Base-by-base conservation (phyloP, 805 yeast species). In the Lipomyces yamadae region DNA sequence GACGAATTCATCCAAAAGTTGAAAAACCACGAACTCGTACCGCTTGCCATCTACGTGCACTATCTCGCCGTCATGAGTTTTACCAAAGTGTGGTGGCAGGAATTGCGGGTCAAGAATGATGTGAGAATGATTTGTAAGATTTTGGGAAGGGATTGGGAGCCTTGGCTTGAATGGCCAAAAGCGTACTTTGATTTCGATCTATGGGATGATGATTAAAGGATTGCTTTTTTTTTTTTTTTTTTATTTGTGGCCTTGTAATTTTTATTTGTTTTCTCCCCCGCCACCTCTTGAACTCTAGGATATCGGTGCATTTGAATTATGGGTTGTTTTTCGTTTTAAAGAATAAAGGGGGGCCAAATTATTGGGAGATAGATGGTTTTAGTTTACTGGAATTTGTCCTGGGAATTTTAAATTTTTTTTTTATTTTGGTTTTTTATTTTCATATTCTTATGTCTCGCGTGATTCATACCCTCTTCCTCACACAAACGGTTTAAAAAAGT, bases 61-160 rank as follows among this genome's bases (percentile, higher is more conserved):
- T 68, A 64, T 34, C 70, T 68, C 13, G 68, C 71, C 13, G 70
- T 68, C 11, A 63, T 68, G 70, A 64, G 68, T 45, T 63, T 68
- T 34, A 64, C 68, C 8, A 68, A 66, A 35, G 67, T 60, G 8
- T 68, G 71, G 71, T 68, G 71, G 71, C 71, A 68, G 62, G 67
- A 68, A 45, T 32, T 54, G 15, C 64, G 71, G 18, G 71, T 68
- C 11, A 65, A 67, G 53, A 65, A 62, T 30, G 71, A 68, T 60
- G 70, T 68, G 45, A 57, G 66, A 24, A 61, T 65, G 62, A 68
- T 68, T 48, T 68, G 71, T 50, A 60, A 60, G 48, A 55, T 67
- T 24, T 35, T 67, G 45, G 68, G 68, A 4, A 34, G 66, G 30
- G 70, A 67, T n/a, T 67, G 70, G 70, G 70, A 67, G 59, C 65